Percentiles rank a stretch among this genome's conserved stretches.
Conservation (phyloP, 1,284 basidiomycete genomes). For the Laetiporus sulphureus region DNA sequence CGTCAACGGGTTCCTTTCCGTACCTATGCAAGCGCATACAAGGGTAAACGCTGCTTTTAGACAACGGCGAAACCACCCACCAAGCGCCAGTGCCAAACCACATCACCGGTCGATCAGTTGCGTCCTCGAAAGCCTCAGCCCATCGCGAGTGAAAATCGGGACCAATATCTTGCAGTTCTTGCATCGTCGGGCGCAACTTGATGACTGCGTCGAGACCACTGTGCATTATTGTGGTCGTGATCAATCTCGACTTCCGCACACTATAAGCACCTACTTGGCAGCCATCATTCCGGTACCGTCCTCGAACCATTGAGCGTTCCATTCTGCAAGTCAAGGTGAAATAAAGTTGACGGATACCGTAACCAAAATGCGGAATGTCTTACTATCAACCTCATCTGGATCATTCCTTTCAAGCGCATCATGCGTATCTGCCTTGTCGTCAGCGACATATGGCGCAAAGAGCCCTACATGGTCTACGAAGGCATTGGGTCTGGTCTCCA, state of each 20-base stretch:
- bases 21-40: neutral
- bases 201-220: constrained; percentile 40
- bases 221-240: neutral
- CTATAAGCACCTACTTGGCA: constrained; percentile 44
- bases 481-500: too few relatives aligned
- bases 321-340: constrained; percentile 26
- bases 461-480: constrained; percentile 38
- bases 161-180: constrained; percentile 38
- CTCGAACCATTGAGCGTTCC: constrained; percentile 34
- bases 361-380: constrained; percentile 1
- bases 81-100: constrained; percentile 26
- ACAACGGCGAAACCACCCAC: constrained; percentile 27
- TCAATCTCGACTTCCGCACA: neutral
- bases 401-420: constrained; percentile 35
- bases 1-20: neutral
- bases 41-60: neutral
- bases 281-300: constrained; percentile 42
- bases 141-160: constrained; percentile 37
- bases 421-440: constrained; percentile 35
- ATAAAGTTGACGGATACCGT: neutral
- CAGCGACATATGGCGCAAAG: constrained; percentile 30
- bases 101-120: constrained; percentile 43
- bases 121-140: constrained; percentile 35
- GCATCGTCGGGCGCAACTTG: constrained; percentile 39
- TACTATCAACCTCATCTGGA: constrained; percentile 28